Evolutionary conservation across 192 early-diverging fungal genomes (phyloP), one percentile per base, ranked within the genome.

Genomic region (Coemansia reversa): DNA sequence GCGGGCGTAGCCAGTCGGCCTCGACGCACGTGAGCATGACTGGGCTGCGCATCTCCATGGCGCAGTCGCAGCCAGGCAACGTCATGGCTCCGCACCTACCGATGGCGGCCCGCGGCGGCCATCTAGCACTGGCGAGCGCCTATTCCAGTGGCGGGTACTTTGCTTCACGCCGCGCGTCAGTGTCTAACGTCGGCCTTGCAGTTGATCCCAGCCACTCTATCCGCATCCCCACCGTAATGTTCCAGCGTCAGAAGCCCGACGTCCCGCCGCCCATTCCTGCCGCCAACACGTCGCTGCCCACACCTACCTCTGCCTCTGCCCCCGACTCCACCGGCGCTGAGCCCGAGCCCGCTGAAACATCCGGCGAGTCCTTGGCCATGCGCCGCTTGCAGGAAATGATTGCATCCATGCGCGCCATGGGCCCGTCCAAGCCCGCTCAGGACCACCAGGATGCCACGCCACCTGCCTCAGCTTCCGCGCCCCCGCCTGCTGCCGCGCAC

Each of bases 321-420:
- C n/a, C n/a, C n/a, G n/a, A n/a, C n/a, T 29, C 60, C 22, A 28
- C 67, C n/a, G 56, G 49, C 25, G 18, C 61, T 0, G 53, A 39
- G 35, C 35, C 35, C 12, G 51, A 51, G 25, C 19, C 18, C 14
- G 68, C 54, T 24, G 18, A 20, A 47, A 27, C 35, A 1, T 25
- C 55, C 28, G 64, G 60, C 19, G 76, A 79, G 47, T 49, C 30
- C 7, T 55, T 63, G 51, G 76, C 76, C 7, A 79, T 79, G 76
- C 66, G 59, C 32, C 60, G 69, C 19, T 57, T 79, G 54, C 76
- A 79, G 67, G 76, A 79, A 8, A 79, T 79, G 76, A 79, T 79
- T 28, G 63, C 70, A 49, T 79, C 76, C 30, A 65, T 79, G 70
- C 76, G 76, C 32, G 53, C 58, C 0, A 61, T 76, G 32, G 53